These are phyloP conservation scores for Fermentozyma sake DNA, from an alignment of 1,139 yeast genomes.

Conservation along the genomic window DNA sequence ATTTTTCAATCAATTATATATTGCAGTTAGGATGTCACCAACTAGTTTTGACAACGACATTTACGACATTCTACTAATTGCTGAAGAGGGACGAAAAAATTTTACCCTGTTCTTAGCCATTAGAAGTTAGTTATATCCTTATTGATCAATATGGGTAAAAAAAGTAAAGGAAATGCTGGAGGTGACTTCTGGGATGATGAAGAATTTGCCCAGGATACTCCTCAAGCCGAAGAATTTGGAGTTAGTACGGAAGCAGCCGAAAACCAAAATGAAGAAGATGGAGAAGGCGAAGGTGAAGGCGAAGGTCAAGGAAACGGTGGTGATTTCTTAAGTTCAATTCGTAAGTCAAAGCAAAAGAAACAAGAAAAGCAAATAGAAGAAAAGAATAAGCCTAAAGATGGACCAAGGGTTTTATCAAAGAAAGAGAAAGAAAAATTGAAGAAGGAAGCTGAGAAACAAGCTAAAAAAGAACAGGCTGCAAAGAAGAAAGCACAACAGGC, in stretches of 20 bases:
- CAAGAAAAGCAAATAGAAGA: constrained; percentile 53
- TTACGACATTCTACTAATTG: too few species aligned
- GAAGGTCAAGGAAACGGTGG: constrained; percentile 41
- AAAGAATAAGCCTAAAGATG: constrained; percentile 45
- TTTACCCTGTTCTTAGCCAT: too few species aligned
- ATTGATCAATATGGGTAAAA: constrained; percentile 37
- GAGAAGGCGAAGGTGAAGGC: constrained; percentile 28
- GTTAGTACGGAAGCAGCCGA: constrained; percentile 12
- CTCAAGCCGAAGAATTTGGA: constrained; percentile 57
- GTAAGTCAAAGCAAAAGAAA: constrained; percentile 75
- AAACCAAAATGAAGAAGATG: constrained; percentile 19
- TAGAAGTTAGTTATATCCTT: too few species aligned
- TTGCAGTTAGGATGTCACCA: too few species aligned
- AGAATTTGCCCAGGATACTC: constrained; percentile 55
- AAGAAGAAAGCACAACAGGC: constrained; percentile 71
- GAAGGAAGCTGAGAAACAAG: constrained; percentile 94
- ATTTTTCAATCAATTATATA: too few species aligned
- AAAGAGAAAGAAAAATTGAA: constrained; percentile 97
- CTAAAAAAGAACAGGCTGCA: constrained; percentile 87
- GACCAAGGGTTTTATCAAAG: constrained; percentile 79
- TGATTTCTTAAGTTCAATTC: constrained; percentile 80
- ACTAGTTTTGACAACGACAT: too few species aligned
- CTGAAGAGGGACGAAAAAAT: too few species aligned
- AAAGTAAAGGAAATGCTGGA: constrained; percentile 48
- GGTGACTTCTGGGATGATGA: constrained; percentile 84